Conservation (phyloP, 2,329 filamentous ascomycete genomes). For the Lithohypha guttulata region DNA sequence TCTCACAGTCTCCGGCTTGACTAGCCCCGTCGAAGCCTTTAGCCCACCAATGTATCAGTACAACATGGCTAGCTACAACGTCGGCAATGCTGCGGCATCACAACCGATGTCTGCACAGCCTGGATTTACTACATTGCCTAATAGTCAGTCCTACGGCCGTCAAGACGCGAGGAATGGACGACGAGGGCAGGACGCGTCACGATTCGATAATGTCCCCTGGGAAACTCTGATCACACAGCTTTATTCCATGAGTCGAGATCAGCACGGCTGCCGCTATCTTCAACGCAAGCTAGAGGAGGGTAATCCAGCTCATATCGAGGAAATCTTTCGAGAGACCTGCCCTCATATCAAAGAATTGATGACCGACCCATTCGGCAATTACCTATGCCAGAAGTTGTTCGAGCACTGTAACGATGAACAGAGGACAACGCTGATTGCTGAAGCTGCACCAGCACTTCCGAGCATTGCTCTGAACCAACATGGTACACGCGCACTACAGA, state of each 20-base stretch:
- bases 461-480: conserved; percentile 94
- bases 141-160: conserved; percentile 20
- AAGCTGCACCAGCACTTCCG: conserved; percentile 77
- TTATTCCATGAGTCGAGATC: conserved; percentile 88
- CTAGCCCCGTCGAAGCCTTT: conserved; percentile 26
- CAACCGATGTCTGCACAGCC: conserved; percentile 38
- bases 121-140: conserved; percentile 28
- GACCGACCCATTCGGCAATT: conserved; percentile 98
- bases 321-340: conserved; percentile 91
- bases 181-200: conserved; percentile 42
- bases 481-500: conserved; percentile 89
- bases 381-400: conserved; percentile 94
- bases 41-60: conserved; percentile 38
- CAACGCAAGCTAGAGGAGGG: conserved; percentile 96
- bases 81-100: conserved; percentile 17
- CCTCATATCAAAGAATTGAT: conserved; percentile 92
- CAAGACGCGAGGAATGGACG: conserved; percentile 50
- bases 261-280: conserved; percentile 91
- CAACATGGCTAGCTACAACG: conserved; percentile 24
- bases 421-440: conserved; percentile 83
- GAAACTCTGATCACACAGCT: conserved; percentile 74
- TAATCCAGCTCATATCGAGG: conserved; percentile 68
- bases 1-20: conserved; percentile 26
- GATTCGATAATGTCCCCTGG: conserved; percentile 72
- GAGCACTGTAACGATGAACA: conserved; percentile 94